Conservation (phyloP, 306 rosid species). For the Canavalia gladiata region DNA sequence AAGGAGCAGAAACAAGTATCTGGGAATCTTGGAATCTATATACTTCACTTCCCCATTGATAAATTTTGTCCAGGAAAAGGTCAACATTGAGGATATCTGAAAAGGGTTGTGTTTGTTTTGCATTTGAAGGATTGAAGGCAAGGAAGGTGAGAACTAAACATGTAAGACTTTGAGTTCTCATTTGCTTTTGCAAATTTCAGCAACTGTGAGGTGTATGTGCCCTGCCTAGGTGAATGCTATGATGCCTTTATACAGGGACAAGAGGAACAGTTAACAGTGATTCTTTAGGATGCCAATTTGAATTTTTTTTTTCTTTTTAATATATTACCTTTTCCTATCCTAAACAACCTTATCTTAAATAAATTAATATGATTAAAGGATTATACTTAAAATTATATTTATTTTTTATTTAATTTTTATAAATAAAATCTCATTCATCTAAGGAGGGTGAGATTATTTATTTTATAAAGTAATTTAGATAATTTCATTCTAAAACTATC, state of each 20-base stretch:
- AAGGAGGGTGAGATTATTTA: too few relatives aligned
- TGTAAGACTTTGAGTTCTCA: conserved; percentile 49
- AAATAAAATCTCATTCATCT: too few relatives aligned
- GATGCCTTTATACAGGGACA: conserved; percentile 46
- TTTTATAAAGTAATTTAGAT: too few relatives aligned
- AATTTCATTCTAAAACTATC: too few relatives aligned
- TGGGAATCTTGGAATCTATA: conserved; percentile 49
- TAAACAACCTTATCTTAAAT: too few relatives aligned
- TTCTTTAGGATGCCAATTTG: background rate
- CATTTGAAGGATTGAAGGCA: conserved; percentile 56
- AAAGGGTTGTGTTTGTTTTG: conserved; percentile 60
- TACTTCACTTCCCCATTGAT: conserved; percentile 42
- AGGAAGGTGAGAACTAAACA: conserved; percentile 53
- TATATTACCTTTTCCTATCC: background rate
- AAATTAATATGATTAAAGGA: too few relatives aligned
- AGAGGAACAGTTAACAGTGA: background rate
- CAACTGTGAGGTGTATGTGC: conserved; percentile 12
- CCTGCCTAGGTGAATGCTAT: conserved; percentile 7
- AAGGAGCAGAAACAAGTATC: conserved; percentile 47
- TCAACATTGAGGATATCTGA: conserved; percentile 48
- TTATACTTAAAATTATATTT: too few relatives aligned
- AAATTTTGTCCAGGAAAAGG: conserved; percentile 45
- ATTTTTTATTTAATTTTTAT: too few relatives aligned
- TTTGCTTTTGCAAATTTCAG: conserved; percentile 36
- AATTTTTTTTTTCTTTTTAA: background rate